phyloP scores from a whole-genome alignment of 177 flowering plant genomes.

The Vitis hybrid region DNA sequence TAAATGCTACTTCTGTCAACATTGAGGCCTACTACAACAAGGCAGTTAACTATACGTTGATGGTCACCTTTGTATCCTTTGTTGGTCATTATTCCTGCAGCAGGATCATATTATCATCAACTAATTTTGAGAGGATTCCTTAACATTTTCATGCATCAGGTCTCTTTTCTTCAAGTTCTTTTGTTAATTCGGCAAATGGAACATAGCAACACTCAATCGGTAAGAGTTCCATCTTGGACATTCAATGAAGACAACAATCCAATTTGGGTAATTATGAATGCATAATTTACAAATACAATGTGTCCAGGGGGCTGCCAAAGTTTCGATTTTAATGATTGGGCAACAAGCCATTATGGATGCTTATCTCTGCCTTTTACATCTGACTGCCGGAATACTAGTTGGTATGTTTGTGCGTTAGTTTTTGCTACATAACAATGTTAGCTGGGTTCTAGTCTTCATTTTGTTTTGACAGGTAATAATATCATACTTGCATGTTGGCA shows the following conservation, averaged over 20 bases:
- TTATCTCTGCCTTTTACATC: conserved; percentile 93
- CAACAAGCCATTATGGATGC: conserved; percentile 99
- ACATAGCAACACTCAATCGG: conserved; percentile 94
- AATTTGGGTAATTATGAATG: neutral
- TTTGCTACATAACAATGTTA: too few species aligned
- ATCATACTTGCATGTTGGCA: too few species aligned
- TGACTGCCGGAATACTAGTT: conserved; percentile 93
- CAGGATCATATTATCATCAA: conserved; percentile 6
- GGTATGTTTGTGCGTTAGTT: conserved; percentile 42
- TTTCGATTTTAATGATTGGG: conserved; percentile 87
- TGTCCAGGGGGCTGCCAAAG: conserved; percentile 95
- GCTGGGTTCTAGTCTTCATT: too few species aligned
- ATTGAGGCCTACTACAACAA: conserved; percentile 93
- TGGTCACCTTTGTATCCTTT: conserved; percentile 99
- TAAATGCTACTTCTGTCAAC: conserved; percentile 93
- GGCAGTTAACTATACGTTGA: conserved; percentile 96
- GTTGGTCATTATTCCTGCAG: neutral
- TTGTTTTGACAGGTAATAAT: too few species aligned
- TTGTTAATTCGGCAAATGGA: conserved; percentile 96
- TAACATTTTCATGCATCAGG: conserved; percentile 45
- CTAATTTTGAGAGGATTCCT: conserved; percentile 36
- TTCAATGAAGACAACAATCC: neutral
- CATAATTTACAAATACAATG: too few species aligned
- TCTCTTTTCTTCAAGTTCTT: conserved; percentile 95
- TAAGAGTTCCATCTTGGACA: conserved; percentile 33